A percentile compares a stretch with the other conserved stretches of the same genome.
These are phyloP conservation scores for Triadica sebifera DNA, from an alignment of 345 rosid genomes.

Conservation along the genomic window DNA sequence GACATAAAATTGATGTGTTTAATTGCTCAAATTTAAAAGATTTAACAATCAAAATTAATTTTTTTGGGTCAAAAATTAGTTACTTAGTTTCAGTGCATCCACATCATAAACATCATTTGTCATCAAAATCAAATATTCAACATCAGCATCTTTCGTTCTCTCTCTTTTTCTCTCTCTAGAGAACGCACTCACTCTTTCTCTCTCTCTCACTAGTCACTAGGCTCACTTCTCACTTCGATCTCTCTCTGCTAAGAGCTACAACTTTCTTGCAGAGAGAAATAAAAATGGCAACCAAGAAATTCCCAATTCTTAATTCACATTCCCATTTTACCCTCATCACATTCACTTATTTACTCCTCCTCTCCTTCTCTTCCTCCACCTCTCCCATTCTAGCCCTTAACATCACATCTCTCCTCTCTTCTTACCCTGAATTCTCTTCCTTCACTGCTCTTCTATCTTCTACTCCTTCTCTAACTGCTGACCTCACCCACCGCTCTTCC, in stretches of 20 bases:
- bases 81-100: not conserved
- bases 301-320: not conserved
- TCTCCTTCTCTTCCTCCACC: slow-evolving; percentile 16
- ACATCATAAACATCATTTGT: not conserved
- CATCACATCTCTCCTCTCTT: slow-evolving; percentile 67
- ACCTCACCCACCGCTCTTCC: slow-evolving; percentile 60
- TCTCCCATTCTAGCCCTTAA: slow-evolving; percentile 44
- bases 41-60: no score
- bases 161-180: not conserved
- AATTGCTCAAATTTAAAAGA: no score
- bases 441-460: slow-evolving; percentile 53
- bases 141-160: slow-evolving; percentile 1
- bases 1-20: no score
- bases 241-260: not conserved
- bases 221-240: not conserved
- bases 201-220: not conserved
- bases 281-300: not conserved
- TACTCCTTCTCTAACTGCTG: slow-evolving; percentile 42
- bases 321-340: slow-evolving; percentile 50
- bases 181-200: not conserved
- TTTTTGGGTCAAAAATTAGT: no score
- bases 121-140: slow-evolving; percentile 7
- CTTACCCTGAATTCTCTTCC: slow-evolving; percentile 54
- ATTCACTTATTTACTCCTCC: slow-evolving; percentile 43
- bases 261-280: not conserved